Percentiles rank a stretch among this genome's conserved stretches.
Evolutionary conservation across 1,284 basidiomycete genomes (phyloP).

Genomic region (Ceratobasidium theobromae): DNA sequence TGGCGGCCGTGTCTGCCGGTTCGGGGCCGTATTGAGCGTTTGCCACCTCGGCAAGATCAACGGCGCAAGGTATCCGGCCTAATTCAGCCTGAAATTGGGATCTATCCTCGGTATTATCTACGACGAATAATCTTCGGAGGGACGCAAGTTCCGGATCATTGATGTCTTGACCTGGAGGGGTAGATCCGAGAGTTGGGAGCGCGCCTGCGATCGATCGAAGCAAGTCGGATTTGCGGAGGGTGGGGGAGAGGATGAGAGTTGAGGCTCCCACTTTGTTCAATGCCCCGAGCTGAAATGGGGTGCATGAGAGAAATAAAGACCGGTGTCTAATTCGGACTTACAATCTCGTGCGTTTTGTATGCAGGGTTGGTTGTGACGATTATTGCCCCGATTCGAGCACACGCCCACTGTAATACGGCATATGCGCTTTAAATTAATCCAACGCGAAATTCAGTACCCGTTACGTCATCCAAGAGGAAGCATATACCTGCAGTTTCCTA

Average conservation of each 20-base stretch:
- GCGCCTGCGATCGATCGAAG: conserved; percentile 57
- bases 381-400: conserved; percentile 75
- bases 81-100: conserved; percentile 48
- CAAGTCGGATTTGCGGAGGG: conserved; percentile 65
- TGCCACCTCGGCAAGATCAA: conserved; percentile 69
- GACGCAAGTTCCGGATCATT: conserved; percentile 61
- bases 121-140: conserved; percentile 66
- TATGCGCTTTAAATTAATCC: conserved; percentile 58
- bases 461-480: conserved; percentile 12
- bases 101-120: conserved; percentile 58
- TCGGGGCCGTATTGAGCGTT: conserved; percentile 48
- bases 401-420: conserved; percentile 80
- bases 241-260: conserved; percentile 72
- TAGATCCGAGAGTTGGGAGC: conserved; percentile 59
- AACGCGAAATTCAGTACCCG: neutral
- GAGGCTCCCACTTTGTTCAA: conserved; percentile 68
- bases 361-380: conserved; percentile 82
- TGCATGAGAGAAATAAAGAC: neutral
- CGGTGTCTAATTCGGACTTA: conserved; percentile 45
- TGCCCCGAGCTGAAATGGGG: conserved; percentile 52
- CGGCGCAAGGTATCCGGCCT: conserved; percentile 51
- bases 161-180: conserved; percentile 55
- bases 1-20: conserved; percentile 46
- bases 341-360: conserved; percentile 71
- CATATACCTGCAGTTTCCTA: conserved; percentile 77